Evolutionary conservation across 768 basidiomycete genomes (phyloP).

Genomic region (Tricholoma bakamatsutake): DNA sequence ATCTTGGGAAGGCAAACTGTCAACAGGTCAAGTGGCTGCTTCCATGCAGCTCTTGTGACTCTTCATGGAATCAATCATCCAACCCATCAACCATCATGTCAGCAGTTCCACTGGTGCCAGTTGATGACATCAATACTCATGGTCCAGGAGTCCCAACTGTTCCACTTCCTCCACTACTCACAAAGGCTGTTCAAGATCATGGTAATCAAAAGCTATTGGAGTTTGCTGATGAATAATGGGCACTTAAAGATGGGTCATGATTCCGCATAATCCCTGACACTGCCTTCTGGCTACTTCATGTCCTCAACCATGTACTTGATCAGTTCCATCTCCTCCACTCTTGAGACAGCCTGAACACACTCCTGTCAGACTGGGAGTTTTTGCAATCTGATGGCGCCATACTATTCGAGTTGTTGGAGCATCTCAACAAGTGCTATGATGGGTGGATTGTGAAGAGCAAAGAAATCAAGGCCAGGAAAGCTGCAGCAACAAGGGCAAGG

Average conservation of each 20-base stretch:
- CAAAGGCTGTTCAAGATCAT: neutral
- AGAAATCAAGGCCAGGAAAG: slow-evolving; percentile 1
- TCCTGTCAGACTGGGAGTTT: slow-evolving; percentile 1
- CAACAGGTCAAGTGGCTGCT: neutral
- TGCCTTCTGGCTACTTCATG: slow-evolving; percentile 1
- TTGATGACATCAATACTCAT: neutral
- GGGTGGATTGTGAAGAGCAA: slow-evolving; percentile 1
- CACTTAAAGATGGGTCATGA: neutral
- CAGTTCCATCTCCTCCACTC: slow-evolving; percentile 3
- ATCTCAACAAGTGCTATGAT: slow-evolving; percentile 3
- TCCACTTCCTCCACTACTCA: slow-evolving; percentile 1
- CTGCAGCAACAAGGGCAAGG: slow-evolving; percentile 4
- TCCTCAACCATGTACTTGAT: slow-evolving; percentile 2
- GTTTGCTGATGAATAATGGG: neutral
- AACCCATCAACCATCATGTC: neutral
- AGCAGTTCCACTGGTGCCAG: neutral
- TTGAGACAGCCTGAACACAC: neutral
- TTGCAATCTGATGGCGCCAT: neutral
- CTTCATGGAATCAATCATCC: neutral
- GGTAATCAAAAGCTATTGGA: neutral
- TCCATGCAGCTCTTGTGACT: slow-evolving; percentile 3
- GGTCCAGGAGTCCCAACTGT: neutral
- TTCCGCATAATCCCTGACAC: neutral
- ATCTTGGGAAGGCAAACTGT: too few species aligned
- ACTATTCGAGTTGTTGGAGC: neutral